phyloP scores from a whole-genome alignment of 2,329 filamentous ascomycete species.

The Dichotomopilus funicola region DNA sequence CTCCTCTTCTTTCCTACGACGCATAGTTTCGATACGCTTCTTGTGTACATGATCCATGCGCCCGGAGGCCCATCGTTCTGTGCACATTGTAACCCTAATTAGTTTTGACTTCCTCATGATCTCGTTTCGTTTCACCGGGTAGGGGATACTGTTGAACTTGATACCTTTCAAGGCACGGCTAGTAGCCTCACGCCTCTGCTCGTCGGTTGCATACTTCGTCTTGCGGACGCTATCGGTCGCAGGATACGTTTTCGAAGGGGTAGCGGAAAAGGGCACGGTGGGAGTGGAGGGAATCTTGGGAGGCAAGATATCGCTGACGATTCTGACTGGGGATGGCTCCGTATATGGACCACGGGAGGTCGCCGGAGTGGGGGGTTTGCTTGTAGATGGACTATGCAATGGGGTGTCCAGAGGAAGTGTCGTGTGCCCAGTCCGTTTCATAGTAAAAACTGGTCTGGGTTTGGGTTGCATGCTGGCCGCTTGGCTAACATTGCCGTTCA shows the following conservation, averaged over 20 bases:
- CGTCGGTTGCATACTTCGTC: constrained; percentile 11
- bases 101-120: too few relatives aligned
- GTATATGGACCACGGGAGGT: neutral
- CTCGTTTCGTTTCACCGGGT: too few relatives aligned
- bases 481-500: neutral
- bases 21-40: constrained; percentile 16
- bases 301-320: constrained; percentile 17
- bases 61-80: constrained; percentile 22
- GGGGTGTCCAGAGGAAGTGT: neutral
- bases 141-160: too few relatives aligned
- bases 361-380: neutral
- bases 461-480: neutral
- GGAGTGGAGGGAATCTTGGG: neutral
- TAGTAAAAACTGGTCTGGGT: constrained; percentile 5
- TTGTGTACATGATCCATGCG: constrained; percentile 17
- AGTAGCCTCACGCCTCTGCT: constrained; percentile 15
- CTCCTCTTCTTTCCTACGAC: constrained; percentile 6
- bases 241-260: neutral
- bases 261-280: neutral
- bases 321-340: constrained; percentile 12
- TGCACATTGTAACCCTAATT: neutral
- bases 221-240: neutral
- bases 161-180: constrained; percentile 15
- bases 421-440: constrained; percentile 8
- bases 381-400: neutral